phyloP scores from a whole-genome alignment of 208 protist genomes.

The Crithidia bombi region DNA sequence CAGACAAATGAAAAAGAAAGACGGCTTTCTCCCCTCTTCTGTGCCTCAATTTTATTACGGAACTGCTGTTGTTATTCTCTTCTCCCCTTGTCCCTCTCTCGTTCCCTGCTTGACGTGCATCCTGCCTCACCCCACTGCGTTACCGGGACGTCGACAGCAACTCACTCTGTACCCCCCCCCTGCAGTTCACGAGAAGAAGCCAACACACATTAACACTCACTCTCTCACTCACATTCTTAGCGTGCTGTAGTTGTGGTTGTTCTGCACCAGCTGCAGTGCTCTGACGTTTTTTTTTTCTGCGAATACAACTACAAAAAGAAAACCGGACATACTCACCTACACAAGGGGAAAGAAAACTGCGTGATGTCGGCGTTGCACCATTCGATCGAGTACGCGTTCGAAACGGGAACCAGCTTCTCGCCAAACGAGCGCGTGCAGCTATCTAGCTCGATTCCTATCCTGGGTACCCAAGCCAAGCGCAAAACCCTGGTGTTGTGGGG shows the following conservation, averaged over 20 bases:
- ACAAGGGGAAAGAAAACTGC: constrained; percentile 22
- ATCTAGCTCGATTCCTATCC: constrained; percentile 68
- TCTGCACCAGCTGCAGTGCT: too few relatives aligned
- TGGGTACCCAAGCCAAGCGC: constrained; percentile 68
- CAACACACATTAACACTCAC: too few relatives aligned
- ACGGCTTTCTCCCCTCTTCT: too few relatives aligned
- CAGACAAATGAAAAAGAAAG: too few relatives aligned
- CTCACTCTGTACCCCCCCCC: too few relatives aligned
- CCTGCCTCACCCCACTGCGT: too few relatives aligned
- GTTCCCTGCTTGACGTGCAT: too few relatives aligned
- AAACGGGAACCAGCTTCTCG: constrained; percentile 34
- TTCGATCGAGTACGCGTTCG: constrained; percentile 69
- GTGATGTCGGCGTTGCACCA: constrained; percentile 60
- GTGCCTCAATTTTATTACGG: too few relatives aligned
- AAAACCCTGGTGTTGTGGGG: constrained; percentile 78
- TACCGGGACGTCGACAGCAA: too few relatives aligned
- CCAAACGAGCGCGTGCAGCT: constrained; percentile 77
- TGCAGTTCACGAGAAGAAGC: too few relatives aligned
- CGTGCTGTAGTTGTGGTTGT: background rate
- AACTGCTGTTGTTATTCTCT: too few relatives aligned
- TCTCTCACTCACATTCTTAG: background rate
- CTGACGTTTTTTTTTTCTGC: background rate
- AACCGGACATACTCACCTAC: background rate
- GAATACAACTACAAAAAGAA: background rate
- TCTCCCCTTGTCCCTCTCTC: too few relatives aligned